Base-by-base conservation (phyloP, 192 early-diverging fungal genomes). In the Podila horticola region DNA sequence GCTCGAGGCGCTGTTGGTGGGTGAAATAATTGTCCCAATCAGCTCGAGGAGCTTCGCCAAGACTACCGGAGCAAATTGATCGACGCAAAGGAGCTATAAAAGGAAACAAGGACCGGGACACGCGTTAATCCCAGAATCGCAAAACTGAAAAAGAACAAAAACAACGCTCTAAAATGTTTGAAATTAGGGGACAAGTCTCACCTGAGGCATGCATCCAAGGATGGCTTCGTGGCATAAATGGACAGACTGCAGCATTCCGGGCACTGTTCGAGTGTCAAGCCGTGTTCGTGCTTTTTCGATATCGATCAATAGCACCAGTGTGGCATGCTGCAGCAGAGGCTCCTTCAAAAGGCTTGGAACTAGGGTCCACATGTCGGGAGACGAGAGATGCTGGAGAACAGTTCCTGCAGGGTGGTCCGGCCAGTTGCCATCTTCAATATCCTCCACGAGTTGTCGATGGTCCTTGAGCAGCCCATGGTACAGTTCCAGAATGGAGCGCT, bases 281-380 rank as follows among this genome's bases (percentile, higher is more conserved):
- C 19, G 28, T 6, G 34, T 13, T 2, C 66, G 65, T 10, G 58
- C 55, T 33, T 81, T 81, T 12, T 73, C 66, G 20, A 81, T 13
- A 64, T 81, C 77, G 51, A 81, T 69, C n/a, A 81, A 22, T 0
- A 81, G 26, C 7, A 69, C 62, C 45, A 81, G 49, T 5, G 20
- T 24, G 2, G 52, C 31, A 36, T 69, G 55, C 51, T 81, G 71
- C n/a, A 48, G 59, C 24, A 22, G 48, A 4, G 5, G 31, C 3
- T 22, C 0, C n/a, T 30, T 3, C 0, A 73, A 26, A 1, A 73
- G 52, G 6, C 13, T 7, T 1, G 33, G 20, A 11, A 62, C 6
- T 0, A 51, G 8, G 17, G 13, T 58, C 77, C 77, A 81, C 38
- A 81, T 66, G 8, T 24, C 22, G 6, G 71, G 49, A 7, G 2